These are phyloP conservation scores for Euphorbia pulcherrima DNA, from an alignment of 345 rosid genomes.

Conservation along the genomic window DNA sequence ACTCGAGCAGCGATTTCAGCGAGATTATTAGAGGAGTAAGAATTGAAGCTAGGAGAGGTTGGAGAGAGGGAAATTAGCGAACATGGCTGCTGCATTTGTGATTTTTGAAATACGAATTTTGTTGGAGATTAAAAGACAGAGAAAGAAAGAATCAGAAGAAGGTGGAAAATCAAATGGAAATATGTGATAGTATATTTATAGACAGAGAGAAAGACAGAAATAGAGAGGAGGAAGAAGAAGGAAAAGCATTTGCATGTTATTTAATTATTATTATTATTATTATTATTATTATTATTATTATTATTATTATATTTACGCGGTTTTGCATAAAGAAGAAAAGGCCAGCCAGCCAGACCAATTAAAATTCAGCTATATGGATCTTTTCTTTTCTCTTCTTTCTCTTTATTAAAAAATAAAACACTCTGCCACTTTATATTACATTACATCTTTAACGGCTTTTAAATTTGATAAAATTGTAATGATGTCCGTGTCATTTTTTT, in stretches of 20 bases:
- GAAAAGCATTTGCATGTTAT: background rate
- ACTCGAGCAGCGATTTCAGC: slow-evolving; percentile 39
- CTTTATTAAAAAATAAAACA: too few relatives aligned
- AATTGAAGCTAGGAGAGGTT: slow-evolving; percentile 34
- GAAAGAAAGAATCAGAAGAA: background rate
- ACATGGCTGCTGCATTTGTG: slow-evolving; percentile 13
- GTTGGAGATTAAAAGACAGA: background rate
- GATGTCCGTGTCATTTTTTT: too few relatives aligned
- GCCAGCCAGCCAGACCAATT: slow-evolving; percentile 2
- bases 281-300: too few relatives aligned
- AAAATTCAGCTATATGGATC: background rate
- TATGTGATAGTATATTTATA: background rate
- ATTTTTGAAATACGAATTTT: too few relatives aligned
- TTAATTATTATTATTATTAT: too few relatives aligned
- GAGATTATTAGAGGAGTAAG: slow-evolving; percentile 29
- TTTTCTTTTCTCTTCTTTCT: too few relatives aligned
- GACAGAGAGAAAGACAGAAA: background rate
- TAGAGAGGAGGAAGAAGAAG: too few relatives aligned
- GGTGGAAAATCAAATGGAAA: background rate
- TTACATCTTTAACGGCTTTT: too few relatives aligned
- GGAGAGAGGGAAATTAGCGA: slow-evolving; percentile 12
- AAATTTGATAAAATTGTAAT: too few relatives aligned
- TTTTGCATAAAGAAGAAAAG: background rate
- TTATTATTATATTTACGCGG: background rate
- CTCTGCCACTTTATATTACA: too few relatives aligned